These are phyloP conservation scores for Aspergillus niger DNA, from an alignment of 2,329 filamentous ascomycete species.

Conservation along the genomic window DNA sequence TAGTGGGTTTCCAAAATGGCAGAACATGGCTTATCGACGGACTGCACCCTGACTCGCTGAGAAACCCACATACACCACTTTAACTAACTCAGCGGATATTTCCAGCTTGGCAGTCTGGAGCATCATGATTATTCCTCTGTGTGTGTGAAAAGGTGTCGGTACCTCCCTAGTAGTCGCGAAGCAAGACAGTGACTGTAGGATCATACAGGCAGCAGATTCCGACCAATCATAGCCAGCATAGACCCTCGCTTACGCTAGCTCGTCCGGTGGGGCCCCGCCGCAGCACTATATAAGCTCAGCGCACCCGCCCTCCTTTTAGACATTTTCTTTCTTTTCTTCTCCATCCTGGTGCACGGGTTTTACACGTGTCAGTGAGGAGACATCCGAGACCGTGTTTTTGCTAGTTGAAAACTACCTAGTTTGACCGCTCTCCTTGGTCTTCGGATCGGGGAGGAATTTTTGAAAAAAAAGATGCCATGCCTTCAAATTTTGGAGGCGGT, in stretches of 20 bases:
- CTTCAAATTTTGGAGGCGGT: conserved; percentile 23
- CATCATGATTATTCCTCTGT: background rate
- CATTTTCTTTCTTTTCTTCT: conserved; percentile 40
- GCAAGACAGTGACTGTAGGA: background rate
- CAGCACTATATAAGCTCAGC: conserved; percentile 24
- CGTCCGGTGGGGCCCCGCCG: conserved; percentile 17
- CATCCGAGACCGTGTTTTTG: conserved; percentile 85
- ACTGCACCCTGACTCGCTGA: too few species aligned
- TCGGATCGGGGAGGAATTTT: conserved; percentile 77
- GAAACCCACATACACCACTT: too few species aligned
- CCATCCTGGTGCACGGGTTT: conserved; percentile 63
- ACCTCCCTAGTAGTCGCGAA: too few species aligned
- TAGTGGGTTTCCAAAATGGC: too few species aligned
- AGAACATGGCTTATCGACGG: too few species aligned
- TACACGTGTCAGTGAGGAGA: conserved; percentile 84
- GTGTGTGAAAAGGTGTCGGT: background rate
- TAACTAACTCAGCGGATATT: too few species aligned
- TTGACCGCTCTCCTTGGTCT: conserved; percentile 75
- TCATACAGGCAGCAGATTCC: background rate
- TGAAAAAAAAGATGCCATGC: conserved; percentile 52
- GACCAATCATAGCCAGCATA: conserved; percentile 8
- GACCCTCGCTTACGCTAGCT: conserved; percentile 35
- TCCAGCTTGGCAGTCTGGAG: too few species aligned
- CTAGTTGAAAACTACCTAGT: conserved; percentile 82
- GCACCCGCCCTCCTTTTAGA: conserved; percentile 18